A percentile compares a stretch with the other conserved stretches of the same genome.
These are phyloP conservation scores for Penicillium odoratum DNA, from an alignment of 495 filamentous ascomycete genomes.

Conservation along the genomic window DNA sequence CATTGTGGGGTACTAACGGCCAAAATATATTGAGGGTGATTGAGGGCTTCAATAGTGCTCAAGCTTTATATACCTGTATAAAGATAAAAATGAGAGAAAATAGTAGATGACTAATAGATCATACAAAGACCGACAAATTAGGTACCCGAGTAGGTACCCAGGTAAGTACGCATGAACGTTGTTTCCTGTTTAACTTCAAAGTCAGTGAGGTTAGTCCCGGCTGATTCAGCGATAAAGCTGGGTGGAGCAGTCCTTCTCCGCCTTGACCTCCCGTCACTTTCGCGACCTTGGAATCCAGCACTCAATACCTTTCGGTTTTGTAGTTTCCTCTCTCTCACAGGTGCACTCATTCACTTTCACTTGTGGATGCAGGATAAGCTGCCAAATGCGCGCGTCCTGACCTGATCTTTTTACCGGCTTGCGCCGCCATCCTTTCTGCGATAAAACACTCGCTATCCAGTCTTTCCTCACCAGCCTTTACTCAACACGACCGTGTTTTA, in stretches of 20 bases:
- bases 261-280: neutral
- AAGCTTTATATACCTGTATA: too few relatives aligned
- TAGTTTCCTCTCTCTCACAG: neutral
- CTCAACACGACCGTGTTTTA: neutral
- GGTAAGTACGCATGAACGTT: too few relatives aligned
- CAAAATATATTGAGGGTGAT: too few relatives aligned
- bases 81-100: too few relatives aligned
- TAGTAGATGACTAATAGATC: too few relatives aligned
- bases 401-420: neutral
- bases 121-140: too few relatives aligned
- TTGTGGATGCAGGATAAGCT: neutral
- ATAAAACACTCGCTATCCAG: neutral
- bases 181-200: too few relatives aligned
- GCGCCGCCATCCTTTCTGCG: neutral
- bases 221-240: neutral
- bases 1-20: too few relatives aligned
- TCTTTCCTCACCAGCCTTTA: neutral
- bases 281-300: too few relatives aligned
- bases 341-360: neutral
- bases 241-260: neutral
- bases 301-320: neutral
- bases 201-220: neutral
- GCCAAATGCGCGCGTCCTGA: neutral
- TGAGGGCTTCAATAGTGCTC: too few relatives aligned
- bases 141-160: too few relatives aligned